Percentiles rank a stretch among this genome's conserved stretches.
Conservation (phyloP, 148 eudicot genomes). For the Rhododendron kiyosumense region DNA sequence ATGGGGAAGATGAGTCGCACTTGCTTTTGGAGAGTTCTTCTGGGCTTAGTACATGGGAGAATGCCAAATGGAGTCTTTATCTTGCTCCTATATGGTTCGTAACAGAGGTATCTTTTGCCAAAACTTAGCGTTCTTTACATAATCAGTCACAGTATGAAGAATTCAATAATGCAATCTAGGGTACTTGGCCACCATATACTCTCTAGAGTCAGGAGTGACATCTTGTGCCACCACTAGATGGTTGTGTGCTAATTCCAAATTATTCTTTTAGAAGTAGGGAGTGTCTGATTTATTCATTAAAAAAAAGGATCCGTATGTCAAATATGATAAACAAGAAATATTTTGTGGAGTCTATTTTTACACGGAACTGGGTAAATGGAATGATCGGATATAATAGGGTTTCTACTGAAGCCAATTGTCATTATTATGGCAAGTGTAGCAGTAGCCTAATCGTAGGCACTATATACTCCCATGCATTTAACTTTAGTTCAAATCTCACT, state of each 20-base stretch:
- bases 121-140: neutral
- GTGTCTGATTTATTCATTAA: neutral
- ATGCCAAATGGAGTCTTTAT: constrained; percentile 27
- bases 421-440: too few relatives aligned
- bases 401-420: too few relatives aligned
- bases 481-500: too few relatives aligned
- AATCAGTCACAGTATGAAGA: neutral
- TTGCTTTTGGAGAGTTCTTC: constrained; percentile 8
- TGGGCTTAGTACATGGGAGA: constrained; percentile 22
- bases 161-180: neutral
- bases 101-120: constrained; percentile 24
- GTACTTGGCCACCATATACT: neutral
- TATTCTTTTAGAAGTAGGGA: neutral
- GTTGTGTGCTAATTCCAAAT: neutral
- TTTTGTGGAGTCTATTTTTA: too few relatives aligned
- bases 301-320: neutral
- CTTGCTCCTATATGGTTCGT: constrained; percentile 43
- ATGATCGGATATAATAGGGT: too few relatives aligned
- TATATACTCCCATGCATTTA: too few relatives aligned
- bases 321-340: too few relatives aligned
- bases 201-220: neutral
- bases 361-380: too few relatives aligned
- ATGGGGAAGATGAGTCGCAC: constrained; percentile 6
- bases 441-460: too few relatives aligned
- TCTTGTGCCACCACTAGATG: neutral